Evolutionary conservation across 2,329 filamentous ascomycete species (phyloP).

Genomic region (Aureobasidium melanogenum): DNA sequence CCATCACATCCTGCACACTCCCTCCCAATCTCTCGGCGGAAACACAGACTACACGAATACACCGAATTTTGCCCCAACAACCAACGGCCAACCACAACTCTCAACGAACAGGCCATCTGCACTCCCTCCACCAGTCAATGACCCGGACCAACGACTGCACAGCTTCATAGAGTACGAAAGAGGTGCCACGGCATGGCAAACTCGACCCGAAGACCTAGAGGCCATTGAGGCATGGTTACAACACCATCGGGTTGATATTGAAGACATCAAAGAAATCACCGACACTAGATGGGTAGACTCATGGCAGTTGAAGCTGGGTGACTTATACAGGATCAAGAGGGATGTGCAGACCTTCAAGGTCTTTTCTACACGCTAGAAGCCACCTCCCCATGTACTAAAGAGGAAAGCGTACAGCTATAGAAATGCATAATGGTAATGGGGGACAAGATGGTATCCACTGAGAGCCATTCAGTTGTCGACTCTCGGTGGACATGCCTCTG

Average conservation of each 20-base stretch:
- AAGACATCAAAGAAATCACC: background rate
- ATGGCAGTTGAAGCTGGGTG: slow-evolving; percentile 2
- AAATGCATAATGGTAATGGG: too few relatives aligned
- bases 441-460: too few relatives aligned
- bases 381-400: too few relatives aligned
- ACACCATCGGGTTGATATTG: slow-evolving; percentile 1
- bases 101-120: background rate
- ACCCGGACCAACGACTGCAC: slow-evolving; percentile 3
- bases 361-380: background rate
- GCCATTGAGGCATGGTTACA: slow-evolving; percentile 10
- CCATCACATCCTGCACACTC: background rate
- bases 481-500: too few relatives aligned
- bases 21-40: background rate
- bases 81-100: background rate
- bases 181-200: background rate
- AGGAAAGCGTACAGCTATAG: too few relatives aligned
- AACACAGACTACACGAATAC: background rate
- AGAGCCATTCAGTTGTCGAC: too few relatives aligned
- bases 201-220: background rate
- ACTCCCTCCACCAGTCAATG: background rate
- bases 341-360: slow-evolving; percentile 1
- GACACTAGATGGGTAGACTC: slow-evolving; percentile 3
- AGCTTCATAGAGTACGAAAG: slow-evolving; percentile 4
- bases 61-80: background rate
- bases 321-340: slow-evolving; percentile 4